These are phyloP conservation scores for Pseudocohnilembus persalinus DNA, from an alignment of 169 alveolate species.

Conservation along the genomic window DNA sequence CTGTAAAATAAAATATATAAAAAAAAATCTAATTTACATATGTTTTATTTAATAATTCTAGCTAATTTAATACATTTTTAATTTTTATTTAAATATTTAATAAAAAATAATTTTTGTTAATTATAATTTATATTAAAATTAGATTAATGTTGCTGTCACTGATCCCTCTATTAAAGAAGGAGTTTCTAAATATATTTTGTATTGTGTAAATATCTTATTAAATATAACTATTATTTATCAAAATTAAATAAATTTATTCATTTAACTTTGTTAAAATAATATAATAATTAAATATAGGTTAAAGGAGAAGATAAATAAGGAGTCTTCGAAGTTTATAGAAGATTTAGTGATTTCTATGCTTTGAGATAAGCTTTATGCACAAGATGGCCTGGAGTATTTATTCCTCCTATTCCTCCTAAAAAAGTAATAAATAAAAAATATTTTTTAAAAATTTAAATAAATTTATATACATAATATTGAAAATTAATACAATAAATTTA, in stretches of 20 bases:
- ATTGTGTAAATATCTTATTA: background rate
- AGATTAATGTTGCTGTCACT: background rate
- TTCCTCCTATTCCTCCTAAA: slow-evolving; percentile 7
- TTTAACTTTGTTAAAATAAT: no score
- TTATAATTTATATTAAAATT: no score
- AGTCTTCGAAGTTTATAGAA: background rate
- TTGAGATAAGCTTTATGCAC: background rate
- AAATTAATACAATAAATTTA: no score
- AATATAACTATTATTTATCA: no score
- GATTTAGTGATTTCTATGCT: background rate
- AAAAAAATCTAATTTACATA: no score
- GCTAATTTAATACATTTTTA: no score
- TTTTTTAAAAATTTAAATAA: no score
- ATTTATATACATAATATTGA: no score
- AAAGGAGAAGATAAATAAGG: background rate
- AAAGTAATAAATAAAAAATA: background rate
- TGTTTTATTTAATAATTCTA: no score
- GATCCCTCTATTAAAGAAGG: background rate
- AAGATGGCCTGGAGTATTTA: background rate
- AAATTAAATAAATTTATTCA: background rate
- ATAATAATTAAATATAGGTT: no score
- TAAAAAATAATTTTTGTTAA: no score
- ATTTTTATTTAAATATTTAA: no score
- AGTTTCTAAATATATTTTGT: background rate
- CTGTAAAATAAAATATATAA: background rate